Base-by-base conservation (phyloP, 2,329 filamentous ascomycete genomes). In the Orbilia brochopaga region DNA sequence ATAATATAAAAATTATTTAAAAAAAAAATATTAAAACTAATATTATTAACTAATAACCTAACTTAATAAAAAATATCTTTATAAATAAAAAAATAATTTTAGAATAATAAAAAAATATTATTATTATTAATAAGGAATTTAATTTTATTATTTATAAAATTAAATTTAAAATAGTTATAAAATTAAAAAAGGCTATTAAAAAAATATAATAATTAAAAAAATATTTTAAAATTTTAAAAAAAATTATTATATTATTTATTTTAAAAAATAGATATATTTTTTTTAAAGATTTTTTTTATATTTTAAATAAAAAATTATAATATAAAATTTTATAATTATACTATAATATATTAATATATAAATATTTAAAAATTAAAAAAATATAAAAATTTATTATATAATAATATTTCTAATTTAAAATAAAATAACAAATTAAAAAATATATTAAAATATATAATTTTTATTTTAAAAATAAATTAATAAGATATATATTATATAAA, bases 71-170 rank as follows among this genome's bases (percentile, higher is more conserved):
- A 30, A 32, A 17, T 6, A 32, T 32, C 8, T 27, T 32, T 13
- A 30, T 24, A 53, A 27, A 17, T 30, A 30, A 53, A 3, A 24
- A 6, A 53, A 2, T 30, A 27, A 53, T 3, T 17, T 53, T 32
- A 53, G 17, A 24, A 53, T 10, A 6, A 53, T 30, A 53, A 30
- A 53, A 32, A 53, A 53, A 27, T 30, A 53, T 3, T 30, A 42
- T 24, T 32, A 53, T 8, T 53, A 53, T 6, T 32, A 53, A 2
- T 32, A 42, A 42, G 15, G 13, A 42, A 42, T 15, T 42, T n/a
- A n/a, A n/a, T 37, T 7, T 37, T 37, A 37, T 52, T 6, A 21
- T 52, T 52, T 52, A 52, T 52, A 52, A 23, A 52, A 19, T 52
- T 37, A 37, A 37, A 37, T 3, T 15, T 42, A 15, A 42, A 15